Percentiles rank a stretch among this genome's conserved stretches.
Evolutionary conservation across 1,139 yeast species (phyloP).

Genomic region (Magnusiomyces clavatus): DNA sequence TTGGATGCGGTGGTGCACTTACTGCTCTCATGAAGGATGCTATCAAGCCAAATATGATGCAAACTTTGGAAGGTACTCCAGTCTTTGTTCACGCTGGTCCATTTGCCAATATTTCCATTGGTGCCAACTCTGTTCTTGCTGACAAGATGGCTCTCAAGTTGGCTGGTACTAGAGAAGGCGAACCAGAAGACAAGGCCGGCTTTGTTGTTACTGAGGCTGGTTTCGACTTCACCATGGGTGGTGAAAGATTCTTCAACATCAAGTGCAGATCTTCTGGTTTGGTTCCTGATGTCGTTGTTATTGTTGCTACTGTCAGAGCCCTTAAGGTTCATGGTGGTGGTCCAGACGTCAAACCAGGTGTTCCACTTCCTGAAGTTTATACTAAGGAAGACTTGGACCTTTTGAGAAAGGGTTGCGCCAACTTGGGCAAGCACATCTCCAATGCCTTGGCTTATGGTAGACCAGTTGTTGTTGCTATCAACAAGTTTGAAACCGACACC

Average conservation of each 20-base stretch:
- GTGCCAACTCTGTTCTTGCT: slow-evolving; percentile 85
- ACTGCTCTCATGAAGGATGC: slow-evolving; percentile 96
- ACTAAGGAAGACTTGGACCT: slow-evolving; percentile 78
- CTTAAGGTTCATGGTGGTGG: slow-evolving; percentile 98
- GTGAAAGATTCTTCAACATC: slow-evolving; percentile 93
- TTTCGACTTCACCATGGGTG: slow-evolving; percentile 98
- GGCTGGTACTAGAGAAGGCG: slow-evolving; percentile 60
- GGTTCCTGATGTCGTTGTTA: slow-evolving; percentile 84
- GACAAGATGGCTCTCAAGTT: slow-evolving; percentile 92
- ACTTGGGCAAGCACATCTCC: slow-evolving; percentile 82
- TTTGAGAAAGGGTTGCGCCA: slow-evolving; percentile 77
- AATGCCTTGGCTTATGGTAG: slow-evolving; percentile 83
- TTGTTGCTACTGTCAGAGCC: slow-evolving; percentile 96
- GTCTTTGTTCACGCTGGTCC: slow-evolving; percentile 99
- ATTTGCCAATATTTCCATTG: slow-evolving; percentile 94
- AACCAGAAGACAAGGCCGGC: slow-evolving; percentile 62
- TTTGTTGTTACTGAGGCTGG: slow-evolving; percentile 97
- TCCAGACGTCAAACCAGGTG: slow-evolving; percentile 95
- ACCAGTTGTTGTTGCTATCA: slow-evolving; percentile 94
- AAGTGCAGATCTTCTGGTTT: slow-evolving; percentile 92
- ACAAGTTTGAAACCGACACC: slow-evolving; percentile 82
- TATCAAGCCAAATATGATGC: slow-evolving; percentile 95
- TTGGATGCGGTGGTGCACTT: slow-evolving; percentile 96
- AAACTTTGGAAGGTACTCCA: slow-evolving; percentile 96
- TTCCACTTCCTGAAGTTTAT: slow-evolving; percentile 80